Base-by-base conservation (phyloP, 2,329 filamentous ascomycete genomes). In the Geoglossum cookeanum region DNA sequence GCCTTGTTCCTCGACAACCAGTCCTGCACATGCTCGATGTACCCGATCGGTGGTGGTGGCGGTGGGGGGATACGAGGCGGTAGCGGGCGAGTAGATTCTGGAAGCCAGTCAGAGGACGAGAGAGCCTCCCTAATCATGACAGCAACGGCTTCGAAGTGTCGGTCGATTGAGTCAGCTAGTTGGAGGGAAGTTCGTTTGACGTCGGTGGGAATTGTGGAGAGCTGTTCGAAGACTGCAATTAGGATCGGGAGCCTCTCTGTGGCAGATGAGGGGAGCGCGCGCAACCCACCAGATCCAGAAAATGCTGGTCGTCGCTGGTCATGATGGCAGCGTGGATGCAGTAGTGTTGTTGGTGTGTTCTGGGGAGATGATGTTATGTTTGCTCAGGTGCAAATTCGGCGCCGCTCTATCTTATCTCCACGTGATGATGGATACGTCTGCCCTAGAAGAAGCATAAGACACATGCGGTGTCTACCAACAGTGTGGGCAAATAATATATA, bases 141-240 rank as follows among this genome's bases (percentile, higher is more conserved):
- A 57, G 89, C 86, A 49, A 87, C 81, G 59, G 78, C 75, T 65
- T 95, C 87, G 69, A 95, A 83, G 66, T 89, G 81, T 59, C 78
- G 76, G 70, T 96, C 87, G 67, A 94, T 80, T 62, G 83, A 84
- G 61, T 88, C 84, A 67, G 87, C 87, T 60, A 91, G 77, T 56
- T 86, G 78, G 63, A 77, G 75, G 15, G 84, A 83, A 69, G 88
- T 89, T 61, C 75, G 76, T 60, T 78, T 79, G 67, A 91, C 75
- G 65, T 90, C 81, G 70, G 79, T 74, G 9, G 78, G 76, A 61
- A 81, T 75, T 59, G 74, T 76, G 52, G 77, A 70, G 56, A 81
- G 73, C 78, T 81, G 42, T 22, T 17, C 30, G 13, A 13, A 32
- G 30, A 37, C 13, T 32, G 39, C n/a, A 15, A 42, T 42, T 42